Conservation (phyloP, 306 rosid genomes). For the Hippophae gyantsensis region DNA sequence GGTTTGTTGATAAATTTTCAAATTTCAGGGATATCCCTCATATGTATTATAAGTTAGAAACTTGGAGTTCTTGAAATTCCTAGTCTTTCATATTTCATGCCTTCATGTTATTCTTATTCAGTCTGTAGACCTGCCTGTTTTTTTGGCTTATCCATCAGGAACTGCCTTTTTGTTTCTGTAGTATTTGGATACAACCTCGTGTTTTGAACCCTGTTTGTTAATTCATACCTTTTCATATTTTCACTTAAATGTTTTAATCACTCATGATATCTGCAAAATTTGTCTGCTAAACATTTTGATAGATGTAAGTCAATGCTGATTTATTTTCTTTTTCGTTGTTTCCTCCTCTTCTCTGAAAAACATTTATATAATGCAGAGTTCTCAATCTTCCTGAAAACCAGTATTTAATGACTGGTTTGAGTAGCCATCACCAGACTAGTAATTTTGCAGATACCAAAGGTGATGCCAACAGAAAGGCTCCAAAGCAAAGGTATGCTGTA, state of each 20-base stretch:
- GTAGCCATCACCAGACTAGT: constrained; percentile 26
- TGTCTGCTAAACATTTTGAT: background rate
- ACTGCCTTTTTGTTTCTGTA: too few species aligned
- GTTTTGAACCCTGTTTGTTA: background rate
- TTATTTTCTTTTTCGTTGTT: background rate
- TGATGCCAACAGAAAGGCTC: constrained; percentile 28
- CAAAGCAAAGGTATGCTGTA: constrained; percentile 47
- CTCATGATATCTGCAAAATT: background rate
- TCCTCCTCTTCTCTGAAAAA: background rate
- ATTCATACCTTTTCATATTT: background rate
- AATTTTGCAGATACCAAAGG: constrained; percentile 23
- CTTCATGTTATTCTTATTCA: too few species aligned
- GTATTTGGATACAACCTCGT: too few species aligned
- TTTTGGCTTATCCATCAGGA: too few species aligned
- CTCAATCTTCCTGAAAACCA: constrained; percentile 68
- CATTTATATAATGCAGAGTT: constrained; percentile 35
- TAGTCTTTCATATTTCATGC: too few species aligned
- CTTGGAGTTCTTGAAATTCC: too few species aligned
- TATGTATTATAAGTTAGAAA: too few species aligned
- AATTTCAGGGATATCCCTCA: too few species aligned
- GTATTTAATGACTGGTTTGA: constrained; percentile 33
- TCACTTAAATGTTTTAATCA: too few species aligned
- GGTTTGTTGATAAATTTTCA: too few species aligned
- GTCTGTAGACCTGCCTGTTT: too few species aligned
- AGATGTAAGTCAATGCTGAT: constrained; percentile 8